Evolutionary conservation across 768 basidiomycete species (phyloP), one percentile per base, ranked within the genome.

Genomic region (Lactifluus hygrophoroides): DNA sequence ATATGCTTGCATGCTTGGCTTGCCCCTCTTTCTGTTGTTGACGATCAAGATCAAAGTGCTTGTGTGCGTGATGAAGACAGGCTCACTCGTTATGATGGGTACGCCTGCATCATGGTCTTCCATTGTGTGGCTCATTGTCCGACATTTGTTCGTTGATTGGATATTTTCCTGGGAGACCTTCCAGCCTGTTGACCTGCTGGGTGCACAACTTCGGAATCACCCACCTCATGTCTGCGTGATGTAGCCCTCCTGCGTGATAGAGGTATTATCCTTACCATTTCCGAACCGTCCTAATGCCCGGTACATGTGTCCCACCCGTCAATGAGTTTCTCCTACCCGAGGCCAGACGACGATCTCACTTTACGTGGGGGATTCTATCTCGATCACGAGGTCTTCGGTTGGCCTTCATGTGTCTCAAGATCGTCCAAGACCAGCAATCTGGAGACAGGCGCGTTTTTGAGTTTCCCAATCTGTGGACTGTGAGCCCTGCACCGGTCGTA

Each of bases 181-280:
- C 49, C 32, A 28, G 32, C 32, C 32, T 34, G 21, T 47, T 42
- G 40, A 27, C 57, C 37, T 32, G 30, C 11, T 50, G 55, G 21
- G 17, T 13, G 21, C 40, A 35, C 58, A n/a, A 54, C 25, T 43
- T 42, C 46, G 46, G 25, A 27, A 49, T 54, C 48, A 21, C 54
- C 34, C 42, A 58, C 51, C 59, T 55, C 59, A 46, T 60, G 59
- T 60, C 49, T 35, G 54, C 44, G 17, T 59, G 58, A 53, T 38
- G 38, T 48, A 21, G 25, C 5, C 49, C 35, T 28, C 46, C 35
- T 60, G 7, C 21, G 43, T 56, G 59, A 60, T 40, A 44, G 42
- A n/a, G n/a, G n/a, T 28, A 27, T 32, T 23, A 34, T 51, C 50
- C 49, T 52, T 52, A 30, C 49, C 23, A 37, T 46, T 56, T 56